Conservation (phyloP, 139 green algal genomes). For the Klebsormidium nitens region DNA sequence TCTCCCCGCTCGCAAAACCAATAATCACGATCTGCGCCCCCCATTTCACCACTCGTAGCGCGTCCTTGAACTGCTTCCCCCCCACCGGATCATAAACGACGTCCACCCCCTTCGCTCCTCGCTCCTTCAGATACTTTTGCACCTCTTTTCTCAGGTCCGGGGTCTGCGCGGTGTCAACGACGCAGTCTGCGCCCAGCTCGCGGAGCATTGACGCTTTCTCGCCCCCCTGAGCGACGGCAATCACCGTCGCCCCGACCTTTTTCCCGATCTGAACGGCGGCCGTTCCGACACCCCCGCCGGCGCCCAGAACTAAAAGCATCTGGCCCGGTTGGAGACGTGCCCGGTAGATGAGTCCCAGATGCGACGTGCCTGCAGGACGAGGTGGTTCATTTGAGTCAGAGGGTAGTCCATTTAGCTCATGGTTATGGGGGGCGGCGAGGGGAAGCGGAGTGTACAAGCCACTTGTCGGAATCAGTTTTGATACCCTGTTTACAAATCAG, state of each 20-base stretch:
- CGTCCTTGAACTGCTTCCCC: constrained; percentile 56
- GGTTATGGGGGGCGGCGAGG: too few species aligned
- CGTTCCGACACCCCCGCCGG: constrained; percentile 74
- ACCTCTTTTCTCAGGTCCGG: constrained; percentile 1
- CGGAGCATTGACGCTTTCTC: constrained; percentile 42
- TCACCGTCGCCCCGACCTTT: constrained; percentile 3
- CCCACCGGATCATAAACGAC: constrained; percentile 81
- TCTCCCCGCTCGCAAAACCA: constrained; percentile 67
- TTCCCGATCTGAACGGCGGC: constrained; percentile 60
- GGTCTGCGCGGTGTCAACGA: constrained; percentile 46
- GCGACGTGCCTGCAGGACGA: constrained; percentile 59
- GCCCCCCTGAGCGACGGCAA: constrained; percentile 32
- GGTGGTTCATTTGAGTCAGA: too few species aligned
- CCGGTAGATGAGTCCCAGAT: constrained; percentile 65
- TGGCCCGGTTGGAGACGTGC: constrained; percentile 58
- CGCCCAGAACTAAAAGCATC: constrained; percentile 75
- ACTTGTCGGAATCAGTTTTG: too few species aligned
- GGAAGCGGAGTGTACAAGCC: too few species aligned
- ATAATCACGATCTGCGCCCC: constrained; percentile 77
- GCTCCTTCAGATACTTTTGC: not conserved
- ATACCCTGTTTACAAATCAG: too few species aligned
- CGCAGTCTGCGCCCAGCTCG: constrained; percentile 49
- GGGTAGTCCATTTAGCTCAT: too few species aligned
- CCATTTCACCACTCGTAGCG: constrained; percentile 61
- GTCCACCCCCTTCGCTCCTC: constrained; percentile 51